These are phyloP conservation scores for Copromyces sp. DNA, from an alignment of 495 filamentous ascomycete species.

Conservation along the genomic window DNA sequence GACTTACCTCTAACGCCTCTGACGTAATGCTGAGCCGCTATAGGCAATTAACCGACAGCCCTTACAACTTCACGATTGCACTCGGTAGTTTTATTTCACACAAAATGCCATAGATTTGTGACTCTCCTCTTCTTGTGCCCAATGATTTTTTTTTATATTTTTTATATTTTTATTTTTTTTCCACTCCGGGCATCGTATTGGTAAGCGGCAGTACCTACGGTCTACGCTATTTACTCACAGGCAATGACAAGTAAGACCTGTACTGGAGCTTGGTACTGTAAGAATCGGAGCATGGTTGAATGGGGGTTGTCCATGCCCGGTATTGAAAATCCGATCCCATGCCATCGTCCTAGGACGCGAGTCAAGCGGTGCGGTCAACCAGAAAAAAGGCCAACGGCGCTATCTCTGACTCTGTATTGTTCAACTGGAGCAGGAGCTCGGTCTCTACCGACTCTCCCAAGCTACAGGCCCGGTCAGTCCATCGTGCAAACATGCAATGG, in stretches of 20 bases:
- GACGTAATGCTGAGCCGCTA: conserved; percentile 10
- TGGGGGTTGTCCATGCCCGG: not conserved
- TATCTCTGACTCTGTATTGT: not conserved
- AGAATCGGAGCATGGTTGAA: not conserved
- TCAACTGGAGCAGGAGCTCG: not conserved
- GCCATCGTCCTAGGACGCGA: not conserved
- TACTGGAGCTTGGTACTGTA: not conserved
- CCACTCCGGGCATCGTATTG: not conserved
- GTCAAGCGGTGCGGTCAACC: not conserved
- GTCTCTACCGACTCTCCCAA: not conserved
- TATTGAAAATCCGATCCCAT: not conserved
- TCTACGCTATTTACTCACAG: not conserved
- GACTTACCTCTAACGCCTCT: conserved; percentile 6
- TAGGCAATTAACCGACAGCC: not conserved
- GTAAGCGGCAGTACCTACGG: not conserved
- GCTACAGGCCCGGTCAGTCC: not conserved
- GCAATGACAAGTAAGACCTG: not conserved
- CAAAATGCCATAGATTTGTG: not conserved
- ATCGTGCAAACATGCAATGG: not conserved
- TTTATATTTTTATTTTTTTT: not conserved
- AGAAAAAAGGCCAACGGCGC: not conserved
- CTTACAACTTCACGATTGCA: not conserved
- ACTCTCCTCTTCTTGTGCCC: not conserved
- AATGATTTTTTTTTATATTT: not conserved
- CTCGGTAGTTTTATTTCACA: not conserved